Evolutionary conservation across 768 basidiomycete species (phyloP).

Genomic region (Butyriboletus loyo): DNA sequence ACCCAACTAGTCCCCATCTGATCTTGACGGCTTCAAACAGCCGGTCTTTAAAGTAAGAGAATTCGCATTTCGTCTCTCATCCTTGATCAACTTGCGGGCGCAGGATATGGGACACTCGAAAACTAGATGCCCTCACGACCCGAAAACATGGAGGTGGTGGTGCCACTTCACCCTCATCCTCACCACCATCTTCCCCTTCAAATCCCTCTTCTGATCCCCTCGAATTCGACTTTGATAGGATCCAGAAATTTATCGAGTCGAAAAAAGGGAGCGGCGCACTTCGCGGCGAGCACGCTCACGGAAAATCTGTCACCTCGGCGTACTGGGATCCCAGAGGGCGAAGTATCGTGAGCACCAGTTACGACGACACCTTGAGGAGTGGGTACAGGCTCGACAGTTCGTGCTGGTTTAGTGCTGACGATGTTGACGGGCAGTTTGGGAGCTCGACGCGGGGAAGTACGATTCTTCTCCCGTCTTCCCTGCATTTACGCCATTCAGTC

Average conservation of each 20-base stretch:
- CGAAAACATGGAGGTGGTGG: slow-evolving; percentile 14
- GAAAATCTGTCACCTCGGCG: slow-evolving; percentile 77
- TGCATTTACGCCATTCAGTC: slow-evolving; percentile 59
- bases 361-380: slow-evolving; percentile 77
- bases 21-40: slow-evolving; percentile 77
- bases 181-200: slow-evolving; percentile 24
- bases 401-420: slow-evolving; percentile 7
- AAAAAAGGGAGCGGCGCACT: slow-evolving; percentile 52
- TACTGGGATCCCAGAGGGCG: slow-evolving; percentile 85
- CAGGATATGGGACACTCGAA: slow-evolving; percentile 82
- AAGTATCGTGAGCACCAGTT: slow-evolving; percentile 78
- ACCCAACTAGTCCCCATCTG: slow-evolving; percentile 63
- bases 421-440: slow-evolving; percentile 59
- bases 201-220: slow-evolving; percentile 12
- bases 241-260: slow-evolving; percentile 50
- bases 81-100: not conserved
- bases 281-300: slow-evolving; percentile 65
- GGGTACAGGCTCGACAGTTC: slow-evolving; percentile 25
- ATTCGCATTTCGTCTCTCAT: not conserved
- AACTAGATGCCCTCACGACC: slow-evolving; percentile 46
- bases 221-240: slow-evolving; percentile 38
- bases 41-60: slow-evolving; percentile 60
- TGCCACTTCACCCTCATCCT: slow-evolving; percentile 23
- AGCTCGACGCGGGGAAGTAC: slow-evolving; percentile 54
- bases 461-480: slow-evolving; percentile 49